phyloP scores from a whole-genome alignment of 225 moss, liverwort and hornwort genomes.

The Polytrichum commune region DNA sequence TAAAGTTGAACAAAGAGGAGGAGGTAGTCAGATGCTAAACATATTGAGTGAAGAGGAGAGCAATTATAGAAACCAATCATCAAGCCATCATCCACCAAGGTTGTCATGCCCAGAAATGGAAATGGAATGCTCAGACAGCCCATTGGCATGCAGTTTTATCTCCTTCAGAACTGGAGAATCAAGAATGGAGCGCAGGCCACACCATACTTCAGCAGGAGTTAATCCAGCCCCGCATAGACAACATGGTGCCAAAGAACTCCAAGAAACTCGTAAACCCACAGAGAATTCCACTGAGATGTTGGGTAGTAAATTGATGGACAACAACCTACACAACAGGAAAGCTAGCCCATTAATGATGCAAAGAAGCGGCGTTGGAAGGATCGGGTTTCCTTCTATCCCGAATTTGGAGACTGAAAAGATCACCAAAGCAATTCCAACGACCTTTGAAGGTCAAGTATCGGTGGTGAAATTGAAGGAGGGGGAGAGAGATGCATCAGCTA shows the following conservation, averaged over 20 bases:
- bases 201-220: slow-evolving; percentile 1
- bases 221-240: not conserved
- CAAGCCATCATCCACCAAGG: too few species aligned
- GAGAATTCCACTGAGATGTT: not conserved
- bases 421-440: too few species aligned
- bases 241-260: too few species aligned
- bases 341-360: not conserved
- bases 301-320: not conserved
- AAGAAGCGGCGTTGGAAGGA: not conserved
- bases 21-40: too few species aligned
- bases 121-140: slow-evolving; percentile 7
- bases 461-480: too few species aligned
- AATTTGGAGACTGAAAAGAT: too few species aligned
- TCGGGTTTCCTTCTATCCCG: not conserved
- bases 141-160: slow-evolving; percentile 15
- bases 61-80: too few species aligned
- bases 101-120: not conserved
- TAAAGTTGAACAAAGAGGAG: too few species aligned
- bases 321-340: not conserved
- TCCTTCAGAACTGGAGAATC: slow-evolving; percentile 18
- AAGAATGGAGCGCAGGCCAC: not conserved
- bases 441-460: too few species aligned
- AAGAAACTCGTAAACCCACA: not conserved
- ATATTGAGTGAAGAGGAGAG: too few species aligned
- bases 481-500: too few species aligned